Evolutionary conservation across 495 filamentous ascomycete genomes (phyloP).

Genomic region (Apodospora peruviana): DNA sequence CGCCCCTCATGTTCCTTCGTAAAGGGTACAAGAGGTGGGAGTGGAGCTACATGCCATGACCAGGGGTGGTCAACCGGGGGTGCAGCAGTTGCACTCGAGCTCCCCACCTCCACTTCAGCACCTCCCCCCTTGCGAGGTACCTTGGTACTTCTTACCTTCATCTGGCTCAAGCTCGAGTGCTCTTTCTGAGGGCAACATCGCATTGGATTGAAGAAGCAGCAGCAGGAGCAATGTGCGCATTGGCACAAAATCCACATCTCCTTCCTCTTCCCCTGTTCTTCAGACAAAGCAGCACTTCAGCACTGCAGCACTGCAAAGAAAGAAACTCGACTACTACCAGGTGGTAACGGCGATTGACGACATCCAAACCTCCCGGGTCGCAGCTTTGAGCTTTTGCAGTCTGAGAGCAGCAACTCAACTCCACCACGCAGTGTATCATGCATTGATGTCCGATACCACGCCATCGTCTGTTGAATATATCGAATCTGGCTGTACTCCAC

Average conservation of each 20-base stretch:
- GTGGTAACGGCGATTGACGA: neutral
- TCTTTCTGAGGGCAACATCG: too few species aligned
- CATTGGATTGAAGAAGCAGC: neutral
- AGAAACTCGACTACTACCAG: neutral
- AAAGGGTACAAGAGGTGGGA: neutral
- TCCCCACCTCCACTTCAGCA: neutral
- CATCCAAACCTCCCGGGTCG: conserved; percentile 5
- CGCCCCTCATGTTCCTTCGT: neutral
- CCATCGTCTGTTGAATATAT: neutral
- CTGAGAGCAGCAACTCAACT: conserved; percentile 1
- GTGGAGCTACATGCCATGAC: neutral
- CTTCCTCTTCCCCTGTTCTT: too few species aligned
- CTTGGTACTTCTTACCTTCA: neutral
- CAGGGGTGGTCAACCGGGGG: neutral
- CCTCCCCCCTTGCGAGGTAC: conserved; percentile 1
- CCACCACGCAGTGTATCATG: neutral
- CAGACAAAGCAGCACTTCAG: neutral
- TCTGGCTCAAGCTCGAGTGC: too few species aligned
- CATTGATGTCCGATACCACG: conserved; percentile 12
- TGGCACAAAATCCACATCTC: too few species aligned
- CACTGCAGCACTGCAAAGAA: neutral
- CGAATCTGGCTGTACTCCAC: neutral
- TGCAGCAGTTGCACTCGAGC: conserved; percentile 1
- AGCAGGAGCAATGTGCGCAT: neutral
- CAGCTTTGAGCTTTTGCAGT: conserved; percentile 10